Percentiles rank a stretch among this genome's conserved stretches.
Evolutionary conservation across 768 basidiomycete species (phyloP).

Genomic region (Kwoniella dendrophila): DNA sequence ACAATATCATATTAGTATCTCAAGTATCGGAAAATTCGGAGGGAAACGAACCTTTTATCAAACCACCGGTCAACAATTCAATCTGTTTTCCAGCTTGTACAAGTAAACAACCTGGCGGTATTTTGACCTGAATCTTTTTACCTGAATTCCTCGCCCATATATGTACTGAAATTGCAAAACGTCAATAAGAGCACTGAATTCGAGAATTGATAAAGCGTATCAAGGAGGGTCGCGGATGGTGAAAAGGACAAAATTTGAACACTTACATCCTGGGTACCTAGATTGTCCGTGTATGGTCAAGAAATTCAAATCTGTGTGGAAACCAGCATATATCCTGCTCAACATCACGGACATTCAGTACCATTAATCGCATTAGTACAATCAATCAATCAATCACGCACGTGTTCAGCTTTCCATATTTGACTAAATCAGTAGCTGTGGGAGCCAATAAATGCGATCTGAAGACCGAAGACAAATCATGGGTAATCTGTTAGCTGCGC

Average conservation of each 20-base stretch:
- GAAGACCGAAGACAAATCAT: constrained; percentile 13
- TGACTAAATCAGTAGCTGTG: constrained; percentile 84
- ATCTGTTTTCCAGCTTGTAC: constrained; percentile 97
- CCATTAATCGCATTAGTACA: not conserved
- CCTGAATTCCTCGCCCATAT: constrained; percentile 96
- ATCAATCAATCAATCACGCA: constrained; percentile 12
- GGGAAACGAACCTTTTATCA: constrained; percentile 76
- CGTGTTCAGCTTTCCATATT: constrained; percentile 63
- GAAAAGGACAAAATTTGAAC: not conserved
- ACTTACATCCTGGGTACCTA: constrained; percentile 45
- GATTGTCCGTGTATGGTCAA: constrained; percentile 59
- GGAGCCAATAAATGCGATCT: constrained; percentile 88
- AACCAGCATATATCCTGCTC: constrained; percentile 81
- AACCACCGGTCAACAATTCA: constrained; percentile 71
- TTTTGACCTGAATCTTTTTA: constrained; percentile 81
- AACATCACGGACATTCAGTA: not conserved
- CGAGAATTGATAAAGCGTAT: constrained; percentile 65
- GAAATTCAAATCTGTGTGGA: constrained; percentile 92
- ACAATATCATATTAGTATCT: not conserved
- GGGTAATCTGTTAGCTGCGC: constrained; percentile 11
- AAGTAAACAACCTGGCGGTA: constrained; percentile 79
- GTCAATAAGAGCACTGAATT: not conserved
- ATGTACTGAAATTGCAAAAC: constrained; percentile 62
- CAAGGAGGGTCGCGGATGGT: not conserved
- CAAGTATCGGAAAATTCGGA: too few relatives aligned